A percentile compares a stretch with the other conserved stretches of the same genome.
Evolutionary conservation across 108 stramenopile genomes (phyloP).

Genomic region (Fistulifera pelliculosa): DNA sequence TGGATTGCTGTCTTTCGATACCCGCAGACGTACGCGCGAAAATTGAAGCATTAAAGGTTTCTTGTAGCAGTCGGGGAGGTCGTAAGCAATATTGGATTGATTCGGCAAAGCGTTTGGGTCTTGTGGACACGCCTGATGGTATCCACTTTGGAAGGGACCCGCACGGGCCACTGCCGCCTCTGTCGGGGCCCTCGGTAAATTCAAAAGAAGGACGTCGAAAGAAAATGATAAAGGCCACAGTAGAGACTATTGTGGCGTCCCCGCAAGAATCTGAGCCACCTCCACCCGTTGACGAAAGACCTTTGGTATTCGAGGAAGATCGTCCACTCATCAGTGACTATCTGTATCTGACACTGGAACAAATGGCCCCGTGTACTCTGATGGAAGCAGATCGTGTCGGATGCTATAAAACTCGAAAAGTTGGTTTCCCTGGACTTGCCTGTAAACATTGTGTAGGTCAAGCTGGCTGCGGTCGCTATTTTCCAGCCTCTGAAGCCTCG

Average conservation of each 20-base stretch:
- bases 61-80: conserved; percentile 69
- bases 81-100: conserved; percentile 88
- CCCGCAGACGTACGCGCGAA: conserved; percentile 49
- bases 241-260: conserved; percentile 18
- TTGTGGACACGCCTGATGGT: conserved; percentile 70
- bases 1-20: conserved; percentile 58
- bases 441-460: conserved; percentile 80
- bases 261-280: conserved; percentile 14
- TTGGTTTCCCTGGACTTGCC: conserved; percentile 78
- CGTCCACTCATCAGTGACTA: conserved; percentile 63
- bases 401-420: conserved; percentile 63
- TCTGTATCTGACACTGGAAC: conserved; percentile 71
- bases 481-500: conserved; percentile 78
- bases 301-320: conserved; percentile 59
- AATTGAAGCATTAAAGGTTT: conserved; percentile 51
- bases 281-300: conserved; percentile 41
- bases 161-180: conserved; percentile 51
- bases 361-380: conserved; percentile 70
- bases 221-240: conserved; percentile 9
- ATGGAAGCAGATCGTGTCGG: conserved; percentile 64
- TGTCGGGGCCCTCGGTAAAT: conserved; percentile 40
- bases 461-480: conserved; percentile 81
- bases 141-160: conserved; percentile 79
- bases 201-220: conserved; percentile 37
- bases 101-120: conserved; percentile 67